Evolutionary conservation across 257 asterid genomes (phyloP).

Genomic region (Solanum tacnaense): DNA sequence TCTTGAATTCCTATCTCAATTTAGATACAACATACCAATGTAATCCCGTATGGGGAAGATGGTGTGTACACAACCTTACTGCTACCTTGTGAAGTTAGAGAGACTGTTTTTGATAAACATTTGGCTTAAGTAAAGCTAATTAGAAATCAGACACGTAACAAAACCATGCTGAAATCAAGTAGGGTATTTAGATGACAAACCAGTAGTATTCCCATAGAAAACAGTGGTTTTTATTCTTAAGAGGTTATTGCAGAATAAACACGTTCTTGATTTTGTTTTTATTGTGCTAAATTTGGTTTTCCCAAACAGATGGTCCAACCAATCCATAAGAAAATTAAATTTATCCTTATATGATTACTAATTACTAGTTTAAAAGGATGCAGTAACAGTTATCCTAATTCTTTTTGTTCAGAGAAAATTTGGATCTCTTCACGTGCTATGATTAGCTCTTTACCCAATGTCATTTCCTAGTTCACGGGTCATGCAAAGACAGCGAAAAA

Average conservation of each 20-base stretch:
- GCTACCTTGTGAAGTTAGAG: background rate
- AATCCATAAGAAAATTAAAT: background rate
- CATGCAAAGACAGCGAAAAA: background rate
- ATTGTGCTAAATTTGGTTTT: background rate
- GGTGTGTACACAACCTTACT: background rate
- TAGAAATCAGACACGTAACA: background rate
- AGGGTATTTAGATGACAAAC: background rate
- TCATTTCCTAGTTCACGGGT: slow-evolving; percentile 6
- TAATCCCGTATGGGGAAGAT: background rate
- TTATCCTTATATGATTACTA: background rate
- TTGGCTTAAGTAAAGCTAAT: background rate
- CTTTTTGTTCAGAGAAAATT: background rate
- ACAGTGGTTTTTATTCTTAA: too few relatives aligned
- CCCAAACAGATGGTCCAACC: background rate
- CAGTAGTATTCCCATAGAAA: background rate
- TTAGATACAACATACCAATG: background rate
- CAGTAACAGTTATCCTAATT: background rate
- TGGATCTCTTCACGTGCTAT: background rate
- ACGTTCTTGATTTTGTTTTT: background rate
- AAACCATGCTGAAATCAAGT: background rate
- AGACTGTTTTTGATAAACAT: background rate
- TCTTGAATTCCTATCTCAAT: background rate
- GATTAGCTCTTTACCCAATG: background rate
- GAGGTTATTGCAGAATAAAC: background rate
- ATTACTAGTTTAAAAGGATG: too few relatives aligned